A percentile compares a stretch with the other conserved stretches of the same genome.
Evolutionary conservation across 495 filamentous ascomycete species (phyloP).

Genomic region (Achaetomiella virescens): DNA sequence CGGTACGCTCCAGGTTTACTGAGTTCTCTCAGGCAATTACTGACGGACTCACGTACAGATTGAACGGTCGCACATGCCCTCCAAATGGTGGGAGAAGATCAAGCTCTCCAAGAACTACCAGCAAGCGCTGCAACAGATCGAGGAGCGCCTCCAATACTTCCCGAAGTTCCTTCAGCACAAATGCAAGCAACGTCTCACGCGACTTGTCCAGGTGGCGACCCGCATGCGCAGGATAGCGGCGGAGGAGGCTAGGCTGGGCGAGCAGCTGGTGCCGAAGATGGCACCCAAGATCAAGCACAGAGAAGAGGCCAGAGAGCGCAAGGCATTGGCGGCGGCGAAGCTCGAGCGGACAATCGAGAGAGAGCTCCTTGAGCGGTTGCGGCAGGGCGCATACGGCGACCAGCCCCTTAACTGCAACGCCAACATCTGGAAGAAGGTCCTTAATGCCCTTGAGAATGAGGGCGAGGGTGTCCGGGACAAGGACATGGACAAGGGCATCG

Average conservation of each 20-base stretch:
- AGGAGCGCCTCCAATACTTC: constrained; percentile 87
- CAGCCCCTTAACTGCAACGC: constrained; percentile 90
- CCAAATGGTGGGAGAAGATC: constrained; percentile 92
- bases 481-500: constrained; percentile 77
- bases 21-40: not conserved
- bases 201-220: constrained; percentile 88
- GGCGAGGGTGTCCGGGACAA: constrained; percentile 80
- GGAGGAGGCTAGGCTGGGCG: constrained; percentile 87
- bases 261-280: constrained; percentile 80
- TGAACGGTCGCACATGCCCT: constrained; percentile 83
- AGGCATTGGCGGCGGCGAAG: constrained; percentile 90
- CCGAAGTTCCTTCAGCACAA: constrained; percentile 94
- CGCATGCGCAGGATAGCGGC: constrained; percentile 74
- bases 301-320: constrained; percentile 87
- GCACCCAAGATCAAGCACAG: constrained; percentile 87
- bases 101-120: constrained; percentile 86
- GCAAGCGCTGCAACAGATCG: constrained; percentile 76
- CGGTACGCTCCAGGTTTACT: constrained; percentile 40
- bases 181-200: constrained; percentile 94
- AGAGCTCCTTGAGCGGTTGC: constrained; percentile 84
- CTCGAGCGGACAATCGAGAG: constrained; percentile 93
- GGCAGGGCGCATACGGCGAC: constrained; percentile 92
- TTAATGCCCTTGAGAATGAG: constrained; percentile 78
- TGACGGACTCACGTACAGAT: constrained; percentile 16
- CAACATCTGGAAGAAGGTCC: constrained; percentile 93